Base-by-base conservation (phyloP, 2,329 filamentous ascomycete genomes). In the Sclerotinia glacialis region DNA sequence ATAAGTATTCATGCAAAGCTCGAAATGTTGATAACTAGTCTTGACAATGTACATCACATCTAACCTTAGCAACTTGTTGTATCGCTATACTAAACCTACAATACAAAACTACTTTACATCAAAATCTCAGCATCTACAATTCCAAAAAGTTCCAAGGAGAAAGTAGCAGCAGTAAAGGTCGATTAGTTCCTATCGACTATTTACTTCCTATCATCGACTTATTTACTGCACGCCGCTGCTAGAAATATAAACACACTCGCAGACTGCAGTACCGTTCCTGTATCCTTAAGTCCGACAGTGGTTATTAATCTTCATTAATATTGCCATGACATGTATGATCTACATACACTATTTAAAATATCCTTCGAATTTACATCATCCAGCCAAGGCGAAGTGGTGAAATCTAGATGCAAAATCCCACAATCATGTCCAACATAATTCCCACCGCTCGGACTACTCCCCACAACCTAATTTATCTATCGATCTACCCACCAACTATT, bases 391-490 rank as follows among this genome's bases (percentile, higher is more conserved):
- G 4, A 50, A 26, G 26, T 21, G n/a, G 5, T 16, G 7, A 23
- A 3, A 12, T 11, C n/a, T 11, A 37, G 0, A 18, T 21, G 8
- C 54, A 26, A 7, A 23, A 16, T 31, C 8, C 14, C 14, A 34
- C 4, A 16, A 53, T 34, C 7, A 9, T 12, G 2, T 37, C 37
- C 9, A 12, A 54, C 31, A 58, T n/a, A 28, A 44, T 58, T 44
- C 23, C 44, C 23, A 58, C 40, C 37, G 23, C 55, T 58, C 55
- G 40, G 55, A 44, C 55, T 34, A 54, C 18, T 28, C 55, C 55
- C 40, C 55, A 44, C 55, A 58, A 42, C 40, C 40, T 54, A 53
- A 53, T n/a, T 53, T 53, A 37, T 54, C 34, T 34, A 55, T 37
- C 34, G n/a, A 55, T 37, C 31, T 18, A 55, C 31, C 52, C 52